Percentiles rank a stretch among this genome's conserved stretches.
These are phyloP conservation scores for Wallacemonas sp. DNA, from an alignment of 208 protist species.

Conservation along the genomic window DNA sequence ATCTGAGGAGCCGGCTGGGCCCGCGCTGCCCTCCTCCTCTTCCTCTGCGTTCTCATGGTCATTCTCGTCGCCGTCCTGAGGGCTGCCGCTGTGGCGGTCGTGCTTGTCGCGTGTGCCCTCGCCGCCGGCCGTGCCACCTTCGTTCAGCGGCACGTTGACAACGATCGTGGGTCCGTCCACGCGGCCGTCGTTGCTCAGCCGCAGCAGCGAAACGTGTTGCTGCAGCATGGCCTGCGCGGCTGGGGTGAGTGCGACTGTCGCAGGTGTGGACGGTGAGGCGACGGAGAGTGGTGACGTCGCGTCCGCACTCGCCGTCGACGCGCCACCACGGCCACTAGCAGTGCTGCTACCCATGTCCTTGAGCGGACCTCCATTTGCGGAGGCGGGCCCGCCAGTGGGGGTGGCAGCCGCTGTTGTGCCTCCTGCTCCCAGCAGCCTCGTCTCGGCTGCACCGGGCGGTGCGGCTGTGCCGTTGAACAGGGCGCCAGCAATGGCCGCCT, in stretches of 20 bases:
- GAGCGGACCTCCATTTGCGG: too few relatives aligned
- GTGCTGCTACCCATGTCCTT: too few relatives aligned
- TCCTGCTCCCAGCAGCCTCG: too few relatives aligned
- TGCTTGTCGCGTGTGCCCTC: neutral
- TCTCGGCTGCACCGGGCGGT: too few relatives aligned
- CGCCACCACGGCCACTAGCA: too few relatives aligned
- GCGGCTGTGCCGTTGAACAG: too few relatives aligned
- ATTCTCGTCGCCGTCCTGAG: neutral
- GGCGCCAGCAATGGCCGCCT: neutral
- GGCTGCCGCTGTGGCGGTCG: neutral
- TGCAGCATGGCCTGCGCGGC: constrained; percentile 36
- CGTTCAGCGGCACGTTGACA: constrained; percentile 48
- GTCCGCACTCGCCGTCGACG: neutral
- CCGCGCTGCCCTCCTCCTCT: constrained; percentile 5
- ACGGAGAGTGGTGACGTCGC: neutral
- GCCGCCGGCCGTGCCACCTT: constrained; percentile 36
- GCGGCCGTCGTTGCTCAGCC: constrained; percentile 63
- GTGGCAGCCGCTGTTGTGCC: too few relatives aligned
- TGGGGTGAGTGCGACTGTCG: constrained; percentile 13
- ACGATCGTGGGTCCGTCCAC: constrained; percentile 53
- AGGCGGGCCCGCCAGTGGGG: too few relatives aligned
- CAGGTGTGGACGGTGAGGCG: neutral
- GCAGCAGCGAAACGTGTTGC: constrained; percentile 58
- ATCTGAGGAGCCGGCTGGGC: constrained; percentile 2
- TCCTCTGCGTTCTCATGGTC: neutral